A percentile compares a stretch with the other conserved stretches of the same genome.
phyloP scores from a whole-genome alignment of 192 early-diverging fungal species.

The Coemansia sp. region DNA sequence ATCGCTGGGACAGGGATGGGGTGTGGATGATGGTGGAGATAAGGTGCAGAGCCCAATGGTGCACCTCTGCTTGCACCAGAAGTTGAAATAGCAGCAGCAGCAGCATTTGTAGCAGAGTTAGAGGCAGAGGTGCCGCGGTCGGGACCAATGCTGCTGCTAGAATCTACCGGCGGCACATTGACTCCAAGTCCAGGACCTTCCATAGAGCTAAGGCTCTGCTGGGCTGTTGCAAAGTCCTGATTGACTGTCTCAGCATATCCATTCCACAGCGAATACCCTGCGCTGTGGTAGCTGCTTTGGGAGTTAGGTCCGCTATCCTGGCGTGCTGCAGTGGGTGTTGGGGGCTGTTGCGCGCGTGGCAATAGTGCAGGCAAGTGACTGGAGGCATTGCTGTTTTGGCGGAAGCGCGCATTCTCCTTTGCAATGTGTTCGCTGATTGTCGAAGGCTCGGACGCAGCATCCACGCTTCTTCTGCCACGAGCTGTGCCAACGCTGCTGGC shows the following conservation, averaged over 20 bases:
- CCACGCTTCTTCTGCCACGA: constrained; percentile 6
- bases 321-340: constrained; percentile 15
- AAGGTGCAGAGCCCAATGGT: constrained; percentile 1
- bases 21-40: constrained; percentile 15
- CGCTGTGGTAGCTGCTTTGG: constrained; percentile 54
- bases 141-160: constrained; percentile 6
- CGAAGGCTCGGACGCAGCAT: constrained; percentile 13
- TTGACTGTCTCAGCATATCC: constrained; percentile 46
- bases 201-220: constrained; percentile 50
- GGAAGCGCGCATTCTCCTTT: constrained; percentile 51
- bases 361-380: constrained; percentile 13
- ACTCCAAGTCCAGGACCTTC: constrained; percentile 28
- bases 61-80: neutral
- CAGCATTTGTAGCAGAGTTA: neutral
- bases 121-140: constrained; percentile 8
- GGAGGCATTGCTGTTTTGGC: constrained; percentile 33
- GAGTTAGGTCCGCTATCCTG: constrained; percentile 47
- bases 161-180: constrained; percentile 4
- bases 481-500: constrained; percentile 14
- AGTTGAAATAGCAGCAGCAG: neutral
- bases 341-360: constrained; percentile 5
- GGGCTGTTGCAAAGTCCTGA: constrained; percentile 48
- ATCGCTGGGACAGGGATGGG: constrained; percentile 27
- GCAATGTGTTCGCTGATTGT: constrained; percentile 46
- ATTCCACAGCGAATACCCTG: constrained; percentile 44